Percentiles rank a stretch among this genome's conserved stretches.
Conservation (phyloP, 2,329 filamentous ascomycete genomes). For the Talaromyces albobiverticillius region DNA sequence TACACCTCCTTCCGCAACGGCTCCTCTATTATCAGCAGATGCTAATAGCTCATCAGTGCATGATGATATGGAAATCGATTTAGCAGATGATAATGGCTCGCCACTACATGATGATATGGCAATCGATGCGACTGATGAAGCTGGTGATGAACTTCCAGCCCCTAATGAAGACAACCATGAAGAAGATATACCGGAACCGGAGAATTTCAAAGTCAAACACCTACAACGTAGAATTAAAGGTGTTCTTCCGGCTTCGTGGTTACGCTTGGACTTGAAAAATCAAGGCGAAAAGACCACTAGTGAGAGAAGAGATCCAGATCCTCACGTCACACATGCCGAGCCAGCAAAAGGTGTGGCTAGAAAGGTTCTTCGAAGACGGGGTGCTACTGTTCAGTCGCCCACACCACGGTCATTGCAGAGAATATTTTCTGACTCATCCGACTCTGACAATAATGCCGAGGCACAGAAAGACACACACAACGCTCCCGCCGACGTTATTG, state of each 20-base stretch:
- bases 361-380: constrained; percentile 27
- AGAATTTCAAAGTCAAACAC: constrained; percentile 26
- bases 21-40: constrained; percentile 17
- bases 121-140: constrained; percentile 14
- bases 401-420: constrained; percentile 16
- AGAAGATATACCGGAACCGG: constrained; percentile 21
- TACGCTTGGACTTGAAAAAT: constrained; percentile 39
- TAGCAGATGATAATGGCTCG: constrained; percentile 18
- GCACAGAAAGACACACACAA: constrained; percentile 17
- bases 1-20: constrained; percentile 21
- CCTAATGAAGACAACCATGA: constrained; percentile 13
- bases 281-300: constrained; percentile 26
- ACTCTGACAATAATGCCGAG: constrained; percentile 25
- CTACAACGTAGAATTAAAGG: constrained; percentile 44
- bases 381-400: constrained; percentile 16
- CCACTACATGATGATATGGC: constrained; percentile 17
- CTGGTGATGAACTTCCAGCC: constrained; percentile 3
- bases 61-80: constrained; percentile 18
- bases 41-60: constrained; percentile 16
- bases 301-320: no score
- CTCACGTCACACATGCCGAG: constrained; percentile 18
- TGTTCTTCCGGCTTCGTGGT: constrained; percentile 49
- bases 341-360: constrained; percentile 33
- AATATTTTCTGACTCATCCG: constrained; percentile 28
- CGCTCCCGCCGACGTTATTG: constrained; percentile 18